These are phyloP conservation scores for Fraxinus excelsior DNA, from an alignment of 257 asterid species.

Conservation along the genomic window DNA sequence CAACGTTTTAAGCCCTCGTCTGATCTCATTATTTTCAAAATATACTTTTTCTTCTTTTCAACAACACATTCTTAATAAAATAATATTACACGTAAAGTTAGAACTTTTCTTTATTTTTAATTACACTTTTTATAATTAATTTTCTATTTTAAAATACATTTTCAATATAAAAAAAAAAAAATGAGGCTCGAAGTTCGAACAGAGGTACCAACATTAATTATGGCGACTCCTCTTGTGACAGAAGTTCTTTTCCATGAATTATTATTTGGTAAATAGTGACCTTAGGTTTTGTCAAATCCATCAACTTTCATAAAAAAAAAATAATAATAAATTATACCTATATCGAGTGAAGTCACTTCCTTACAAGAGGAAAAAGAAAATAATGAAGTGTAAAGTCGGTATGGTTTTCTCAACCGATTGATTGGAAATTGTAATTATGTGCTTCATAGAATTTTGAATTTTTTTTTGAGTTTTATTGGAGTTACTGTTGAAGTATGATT, in stretches of 20 bases:
- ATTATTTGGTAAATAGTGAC: slow-evolving; percentile 28
- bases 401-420: slow-evolving; percentile 22
- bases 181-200: no score
- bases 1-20: no score
- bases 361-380: not conserved
- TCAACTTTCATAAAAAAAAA: slow-evolving; percentile 33
- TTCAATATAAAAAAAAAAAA: no score
- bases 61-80: no score
- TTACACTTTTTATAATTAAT: no score
- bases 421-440: slow-evolving; percentile 21
- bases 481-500: slow-evolving; percentile 32
- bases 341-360: slow-evolving; percentile 33
- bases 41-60: no score
- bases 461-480: slow-evolving; percentile 35
- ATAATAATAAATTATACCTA: slow-evolving; percentile 19
- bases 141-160: no score
- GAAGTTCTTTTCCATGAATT: slow-evolving; percentile 21
- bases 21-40: no score
- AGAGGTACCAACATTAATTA: not conserved
- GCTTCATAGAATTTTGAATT: slow-evolving; percentile 26
- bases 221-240: not conserved
- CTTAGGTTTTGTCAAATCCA: slow-evolving; percentile 44
- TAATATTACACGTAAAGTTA: no score
- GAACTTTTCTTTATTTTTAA: no score
- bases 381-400: slow-evolving; percentile 25